These are phyloP conservation scores for Byssochlamys sp. DNA, from an alignment of 2,329 filamentous ascomycete genomes.

Conservation along the genomic window DNA sequence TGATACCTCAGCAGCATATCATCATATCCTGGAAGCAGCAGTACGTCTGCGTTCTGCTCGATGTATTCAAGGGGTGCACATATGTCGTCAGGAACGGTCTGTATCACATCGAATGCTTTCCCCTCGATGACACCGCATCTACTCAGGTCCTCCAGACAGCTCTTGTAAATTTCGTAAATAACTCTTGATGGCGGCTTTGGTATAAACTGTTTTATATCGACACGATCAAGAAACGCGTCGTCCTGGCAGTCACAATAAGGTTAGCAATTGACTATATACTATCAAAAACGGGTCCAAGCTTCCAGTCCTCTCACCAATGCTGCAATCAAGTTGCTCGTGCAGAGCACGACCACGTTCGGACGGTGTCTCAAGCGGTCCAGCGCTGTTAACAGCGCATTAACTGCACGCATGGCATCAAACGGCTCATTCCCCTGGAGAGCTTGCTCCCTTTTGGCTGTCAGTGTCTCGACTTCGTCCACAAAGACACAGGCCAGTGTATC, in stretches of 20 bases:
- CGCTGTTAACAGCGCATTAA: conserved; percentile 42
- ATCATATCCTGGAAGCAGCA: conserved; percentile 17
- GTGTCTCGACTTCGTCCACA: conserved; percentile 43
- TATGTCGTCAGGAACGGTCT: conserved; percentile 14
- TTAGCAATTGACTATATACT: not conserved
- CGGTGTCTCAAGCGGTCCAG: conserved; percentile 36
- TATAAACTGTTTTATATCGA: conserved; percentile 40
- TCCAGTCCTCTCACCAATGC: conserved; percentile 26
- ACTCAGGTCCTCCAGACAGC: conserved; percentile 39
- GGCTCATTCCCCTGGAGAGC: conserved; percentile 33
- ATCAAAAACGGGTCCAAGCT: not conserved
- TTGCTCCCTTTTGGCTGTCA: conserved; percentile 37
- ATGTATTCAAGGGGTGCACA: conserved; percentile 21
- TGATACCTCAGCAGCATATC: conserved; percentile 22
- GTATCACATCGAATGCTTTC: conserved; percentile 16
- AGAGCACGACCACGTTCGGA: conserved; percentile 40
- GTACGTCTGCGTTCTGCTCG: conserved; percentile 10
- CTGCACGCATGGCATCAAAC: conserved; percentile 39
- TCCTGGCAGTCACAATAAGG: conserved; percentile 19
- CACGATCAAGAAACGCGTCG: conserved; percentile 40
- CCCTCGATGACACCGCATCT: conserved; percentile 26
- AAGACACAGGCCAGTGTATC: conserved; percentile 36
- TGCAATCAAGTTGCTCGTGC: conserved; percentile 41
- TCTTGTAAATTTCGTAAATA: conserved; percentile 41
- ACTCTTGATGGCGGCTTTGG: conserved; percentile 30